A percentile compares a stretch with the other conserved stretches of the same genome.
Conservation (phyloP, 169 alveolate species). For the Plasmodium malariae region DNA sequence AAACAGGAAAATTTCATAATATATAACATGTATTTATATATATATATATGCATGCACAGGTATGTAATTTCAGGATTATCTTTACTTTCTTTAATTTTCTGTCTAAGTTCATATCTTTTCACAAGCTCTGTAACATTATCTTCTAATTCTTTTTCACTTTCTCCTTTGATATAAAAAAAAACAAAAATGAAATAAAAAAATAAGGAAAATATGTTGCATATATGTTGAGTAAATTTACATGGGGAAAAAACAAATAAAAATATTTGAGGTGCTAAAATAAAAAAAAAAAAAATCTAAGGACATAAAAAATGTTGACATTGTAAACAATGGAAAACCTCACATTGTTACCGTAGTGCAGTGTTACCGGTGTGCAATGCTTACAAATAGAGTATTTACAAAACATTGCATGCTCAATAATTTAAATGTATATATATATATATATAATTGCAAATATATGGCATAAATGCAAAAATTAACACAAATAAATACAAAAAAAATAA, state of each 20-base stretch:
- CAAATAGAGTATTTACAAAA: neutral
- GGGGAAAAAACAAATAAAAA: neutral
- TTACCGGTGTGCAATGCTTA: neutral
- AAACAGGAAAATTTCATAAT: neutral
- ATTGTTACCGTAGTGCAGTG: neutral
- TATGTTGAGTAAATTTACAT: neutral
- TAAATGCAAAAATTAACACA: neutral
- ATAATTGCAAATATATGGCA: neutral
- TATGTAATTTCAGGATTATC: too few species aligned
- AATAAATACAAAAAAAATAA: neutral
- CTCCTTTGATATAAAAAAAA: conserved; percentile 38
- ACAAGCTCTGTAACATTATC: conserved; percentile 31
- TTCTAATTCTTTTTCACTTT: conserved; percentile 63
- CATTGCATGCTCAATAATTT: conserved; percentile 16
- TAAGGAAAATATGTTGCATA: neutral
- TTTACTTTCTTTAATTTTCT: conserved; percentile 73
- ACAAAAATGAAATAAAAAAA: conserved; percentile 14
- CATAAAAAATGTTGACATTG: neutral
- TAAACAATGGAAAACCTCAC: too few species aligned
- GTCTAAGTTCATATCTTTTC: conserved; percentile 76
- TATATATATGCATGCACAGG: neutral
- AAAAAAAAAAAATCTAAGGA: neutral
- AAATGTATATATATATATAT: neutral
- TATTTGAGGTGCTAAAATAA: neutral
- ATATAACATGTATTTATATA: neutral